Evolutionary conservation across 148 eudicot species (phyloP), one percentile per base, ranked within the genome.

Genomic region (Selenicereus undatus): DNA sequence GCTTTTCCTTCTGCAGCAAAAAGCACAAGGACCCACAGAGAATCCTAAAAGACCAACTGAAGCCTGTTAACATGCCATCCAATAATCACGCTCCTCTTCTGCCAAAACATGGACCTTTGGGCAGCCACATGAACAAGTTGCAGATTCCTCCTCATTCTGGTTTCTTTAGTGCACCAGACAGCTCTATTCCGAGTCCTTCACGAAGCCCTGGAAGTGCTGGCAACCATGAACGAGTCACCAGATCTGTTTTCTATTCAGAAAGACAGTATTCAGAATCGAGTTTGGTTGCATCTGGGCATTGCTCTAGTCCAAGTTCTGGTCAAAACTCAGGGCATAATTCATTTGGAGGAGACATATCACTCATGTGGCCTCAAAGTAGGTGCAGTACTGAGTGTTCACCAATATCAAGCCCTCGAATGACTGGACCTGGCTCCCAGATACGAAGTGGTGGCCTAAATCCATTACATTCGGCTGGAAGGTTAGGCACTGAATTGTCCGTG

Each of bases 301-400:
- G 91, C 89, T 92, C 93, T 35, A 91, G 95, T 81, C 95, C 95
- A 26, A 91, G 91, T 32, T 93, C 97, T 26, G 97, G 93, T 76
- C 91, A 93, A 43, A 93, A 89, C 52, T 91, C 93, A 71, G 95
- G 90, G 17, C 26, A 62, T 22, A 62, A 62, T 62, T 62, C 68
- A 62, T n/a, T 62, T 62, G 68, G 27, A 60, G 65, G 65, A n/a
- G 97, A 92, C 76, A 82, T 88, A 87, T 84, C 87, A 64, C 73
- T 90, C 42, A 82, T 92, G 79, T 87, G 90, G 91, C 80, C 82
- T 69, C 99, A 88, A 36, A 92, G 94, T 76, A 91, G 91, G 81
- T 88, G 94, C 85, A 93, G 97, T 84, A 90, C 97, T 17, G 97
- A 93, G 79, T 90, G 85, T 87, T 93, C 98, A 39, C 98, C 93